These are phyloP conservation scores for Triticum dicoccoides DNA, from an alignment of 176 grass and related monocot species.

Conservation along the genomic window DNA sequence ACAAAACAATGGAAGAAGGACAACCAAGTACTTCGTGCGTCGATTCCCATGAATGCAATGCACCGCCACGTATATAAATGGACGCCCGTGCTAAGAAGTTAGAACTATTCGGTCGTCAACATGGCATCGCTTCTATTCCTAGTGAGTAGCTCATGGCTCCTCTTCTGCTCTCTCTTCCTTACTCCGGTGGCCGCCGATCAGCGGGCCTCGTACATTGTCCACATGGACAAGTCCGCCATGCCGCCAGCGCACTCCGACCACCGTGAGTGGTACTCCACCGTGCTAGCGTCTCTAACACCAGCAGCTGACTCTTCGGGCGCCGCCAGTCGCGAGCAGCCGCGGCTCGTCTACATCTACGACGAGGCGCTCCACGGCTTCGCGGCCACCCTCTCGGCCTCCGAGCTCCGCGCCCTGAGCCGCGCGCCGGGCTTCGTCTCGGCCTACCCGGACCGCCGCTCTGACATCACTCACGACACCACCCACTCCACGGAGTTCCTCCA, in stretches of 20 bases:
- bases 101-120: background rate
- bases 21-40: background rate
- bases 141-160: background rate
- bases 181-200: background rate
- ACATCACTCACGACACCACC: slow-evolving; percentile 39
- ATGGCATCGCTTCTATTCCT: background rate
- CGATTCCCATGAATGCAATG: background rate
- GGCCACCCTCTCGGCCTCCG: slow-evolving; percentile 5
- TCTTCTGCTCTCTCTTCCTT: background rate
- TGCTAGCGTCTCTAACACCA: background rate
- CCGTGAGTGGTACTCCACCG: slow-evolving; percentile 40
- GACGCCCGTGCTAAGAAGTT: background rate
- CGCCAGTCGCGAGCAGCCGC: background rate
- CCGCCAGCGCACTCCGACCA: slow-evolving; percentile 5
- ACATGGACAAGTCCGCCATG: slow-evolving; percentile 61
- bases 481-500: slow-evolving; percentile 47
- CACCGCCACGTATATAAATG: background rate
- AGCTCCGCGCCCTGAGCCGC: slow-evolving; percentile 22
- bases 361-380: slow-evolving; percentile 52
- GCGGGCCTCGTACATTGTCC: slow-evolving; percentile 32
- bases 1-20: background rate
- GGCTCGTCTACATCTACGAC: slow-evolving; percentile 46
- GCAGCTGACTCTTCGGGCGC: background rate
- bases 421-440: slow-evolving; percentile 33
- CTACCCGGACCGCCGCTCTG: slow-evolving; percentile 18